Evolutionary conservation across 148 eudicot genomes (phyloP).

Genomic region (Euryodendron excelsum): DNA sequence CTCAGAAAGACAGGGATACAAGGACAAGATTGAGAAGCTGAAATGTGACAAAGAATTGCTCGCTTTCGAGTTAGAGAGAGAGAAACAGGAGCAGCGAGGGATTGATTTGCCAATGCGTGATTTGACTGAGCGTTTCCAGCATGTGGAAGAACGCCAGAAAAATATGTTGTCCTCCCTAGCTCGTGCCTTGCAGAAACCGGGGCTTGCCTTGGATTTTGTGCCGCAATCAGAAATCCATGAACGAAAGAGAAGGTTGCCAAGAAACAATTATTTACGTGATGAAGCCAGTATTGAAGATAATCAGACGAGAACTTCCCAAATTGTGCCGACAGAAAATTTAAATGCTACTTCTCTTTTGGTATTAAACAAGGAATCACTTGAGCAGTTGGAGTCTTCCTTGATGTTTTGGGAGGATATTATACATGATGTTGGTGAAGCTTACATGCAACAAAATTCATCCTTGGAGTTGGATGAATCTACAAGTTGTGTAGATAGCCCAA

Average conservation of each 20-base stretch:
- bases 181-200: conserved; percentile 46
- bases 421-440: conserved; percentile 27
- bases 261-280: conserved; percentile 35
- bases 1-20: conserved; percentile 53
- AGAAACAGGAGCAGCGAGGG: conserved; percentile 45
- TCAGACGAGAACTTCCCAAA: conserved; percentile 22
- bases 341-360: conserved; percentile 33
- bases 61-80: conserved; percentile 44
- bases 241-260: conserved; percentile 63
- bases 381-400: conserved; percentile 60
- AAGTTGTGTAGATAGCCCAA: conserved; percentile 52
- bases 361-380: conserved; percentile 44
- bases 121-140: conserved; percentile 45
- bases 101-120: conserved; percentile 37
- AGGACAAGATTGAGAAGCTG: conserved; percentile 58
- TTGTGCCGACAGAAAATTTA: conserved; percentile 36
- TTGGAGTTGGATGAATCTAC: conserved; percentile 50
- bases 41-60: conserved; percentile 49
- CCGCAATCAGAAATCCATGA: conserved; percentile 56
- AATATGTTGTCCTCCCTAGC: conserved; percentile 49
- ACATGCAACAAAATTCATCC: conserved; percentile 31
- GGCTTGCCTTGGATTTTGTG: conserved; percentile 33
- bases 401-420: conserved; percentile 60
- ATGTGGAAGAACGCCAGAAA: conserved; percentile 48
- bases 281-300: conserved; percentile 36